phyloP scores from a whole-genome alignment of 148 eudicot species.

The Rheum nobile region DNA sequence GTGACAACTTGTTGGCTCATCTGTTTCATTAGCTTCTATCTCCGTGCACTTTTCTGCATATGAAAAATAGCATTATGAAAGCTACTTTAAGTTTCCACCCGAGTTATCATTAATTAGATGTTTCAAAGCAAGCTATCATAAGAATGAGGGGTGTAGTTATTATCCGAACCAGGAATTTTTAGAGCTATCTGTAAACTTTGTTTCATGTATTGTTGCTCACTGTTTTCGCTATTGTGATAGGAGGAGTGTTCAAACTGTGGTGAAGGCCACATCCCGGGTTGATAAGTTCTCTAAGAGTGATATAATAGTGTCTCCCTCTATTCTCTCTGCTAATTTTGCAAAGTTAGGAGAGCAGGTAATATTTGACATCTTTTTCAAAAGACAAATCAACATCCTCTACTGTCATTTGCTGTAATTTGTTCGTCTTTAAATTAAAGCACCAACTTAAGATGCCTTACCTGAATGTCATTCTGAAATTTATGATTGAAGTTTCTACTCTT shows the following conservation, averaged over 20 bases:
- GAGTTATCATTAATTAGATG: not conserved
- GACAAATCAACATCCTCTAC: not conserved
- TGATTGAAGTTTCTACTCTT: conserved; percentile 11
- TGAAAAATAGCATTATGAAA: not conserved
- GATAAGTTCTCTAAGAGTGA: conserved; percentile 88
- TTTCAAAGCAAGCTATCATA: not conserved
- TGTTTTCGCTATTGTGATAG: conserved; percentile 16
- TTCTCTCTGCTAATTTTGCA: conserved; percentile 91
- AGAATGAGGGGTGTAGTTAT: not conserved
- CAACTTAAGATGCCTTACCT: not conserved
- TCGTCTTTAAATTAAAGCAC: not conserved
- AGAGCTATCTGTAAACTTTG: not conserved
- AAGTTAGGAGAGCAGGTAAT: conserved; percentile 97
- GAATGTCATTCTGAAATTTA: not conserved
- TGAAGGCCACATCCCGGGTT: conserved; percentile 82
- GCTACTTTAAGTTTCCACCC: not conserved
- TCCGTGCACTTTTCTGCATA: not conserved
- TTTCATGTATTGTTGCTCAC: not conserved
- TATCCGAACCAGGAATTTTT: not conserved
- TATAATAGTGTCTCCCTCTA: conserved; percentile 97
- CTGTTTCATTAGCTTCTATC: not conserved
- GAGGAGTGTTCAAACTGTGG: conserved; percentile 49
- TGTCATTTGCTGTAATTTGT: not conserved
- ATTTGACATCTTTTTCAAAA: not conserved
- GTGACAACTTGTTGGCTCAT: not conserved